A percentile compares a stretch with the other conserved stretches of the same genome.
These are phyloP conservation scores for Mucor racemosus DNA, from an alignment of 371 early-diverging fungal species.

Conservation along the genomic window DNA sequence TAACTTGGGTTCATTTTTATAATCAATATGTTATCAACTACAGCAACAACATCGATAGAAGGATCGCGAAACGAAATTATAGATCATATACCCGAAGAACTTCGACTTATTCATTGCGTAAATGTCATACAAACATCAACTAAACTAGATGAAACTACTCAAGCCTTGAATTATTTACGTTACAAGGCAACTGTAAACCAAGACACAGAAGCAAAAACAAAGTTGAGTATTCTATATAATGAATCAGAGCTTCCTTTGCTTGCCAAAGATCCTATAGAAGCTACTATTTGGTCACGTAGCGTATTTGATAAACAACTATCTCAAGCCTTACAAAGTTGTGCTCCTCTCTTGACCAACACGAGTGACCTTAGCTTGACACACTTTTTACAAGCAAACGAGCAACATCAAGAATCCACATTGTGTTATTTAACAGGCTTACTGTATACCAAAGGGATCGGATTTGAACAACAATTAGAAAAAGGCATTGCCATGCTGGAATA, in stretches of 20 bases:
- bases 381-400: slow-evolving; percentile 10
- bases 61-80: background rate
- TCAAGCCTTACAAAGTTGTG: slow-evolving; percentile 28
- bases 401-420: slow-evolving; percentile 13
- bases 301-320: slow-evolving; percentile 50
- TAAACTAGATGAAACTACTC: background rate
- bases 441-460: slow-evolving; percentile 43
- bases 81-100: slow-evolving; percentile 23
- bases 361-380: slow-evolving; percentile 14
- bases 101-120: slow-evolving; percentile 24
- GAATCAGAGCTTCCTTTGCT: slow-evolving; percentile 3
- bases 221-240: slow-evolving; percentile 41
- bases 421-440: slow-evolving; percentile 45
- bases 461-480: slow-evolving; percentile 24
- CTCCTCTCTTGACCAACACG: slow-evolving; percentile 16
- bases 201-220: slow-evolving; percentile 50
- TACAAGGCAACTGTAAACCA: slow-evolving; percentile 29
- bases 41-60: background rate
- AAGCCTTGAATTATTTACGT: slow-evolving; percentile 41
- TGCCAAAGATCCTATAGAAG: slow-evolving; percentile 20
- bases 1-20: background rate
- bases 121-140: slow-evolving; percentile 5
- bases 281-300: slow-evolving; percentile 48
- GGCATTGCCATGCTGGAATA: slow-evolving; percentile 33
- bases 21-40: background rate